A percentile compares a stretch with the other conserved stretches of the same genome.
These are phyloP conservation scores for Blastosporella zonata DNA, from an alignment of 1,284 basidiomycete genomes.

Conservation along the genomic window DNA sequence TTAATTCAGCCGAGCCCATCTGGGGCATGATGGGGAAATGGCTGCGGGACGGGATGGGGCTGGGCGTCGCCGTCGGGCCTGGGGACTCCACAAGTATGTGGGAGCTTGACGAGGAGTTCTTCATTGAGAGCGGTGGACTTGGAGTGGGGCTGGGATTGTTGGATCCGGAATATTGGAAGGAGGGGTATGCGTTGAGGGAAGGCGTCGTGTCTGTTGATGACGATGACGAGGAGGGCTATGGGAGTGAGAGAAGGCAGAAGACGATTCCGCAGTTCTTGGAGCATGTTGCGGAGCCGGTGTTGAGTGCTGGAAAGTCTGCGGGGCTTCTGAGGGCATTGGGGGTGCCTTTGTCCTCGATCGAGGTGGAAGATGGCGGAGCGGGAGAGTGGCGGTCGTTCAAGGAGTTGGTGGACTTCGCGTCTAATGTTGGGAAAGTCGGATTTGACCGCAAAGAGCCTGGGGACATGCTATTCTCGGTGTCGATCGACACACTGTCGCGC, in stretches of 20 bases:
- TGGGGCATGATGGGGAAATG: conserved; percentile 75
- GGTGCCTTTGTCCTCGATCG: conserved; percentile 25
- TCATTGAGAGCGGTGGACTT: conserved; percentile 69
- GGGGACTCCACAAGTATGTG: conserved; percentile 29
- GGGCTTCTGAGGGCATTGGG: conserved; percentile 60
- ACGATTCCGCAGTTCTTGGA: conserved; percentile 60
- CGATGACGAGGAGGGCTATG: conserved; percentile 23
- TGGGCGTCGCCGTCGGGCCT: conserved; percentile 29
- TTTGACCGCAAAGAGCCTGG: conserved; percentile 12
- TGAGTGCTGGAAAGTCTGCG: conserved; percentile 76
- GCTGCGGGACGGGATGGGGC: conserved; percentile 72
- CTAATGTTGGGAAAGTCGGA: neutral
- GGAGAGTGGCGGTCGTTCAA: conserved; percentile 28
- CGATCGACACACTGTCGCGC: conserved; percentile 57
- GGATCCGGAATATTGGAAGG: conserved; percentile 79
- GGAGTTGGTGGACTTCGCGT: conserved; percentile 22
- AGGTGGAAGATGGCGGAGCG: conserved; percentile 18
- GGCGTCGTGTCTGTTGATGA: conserved; percentile 25
- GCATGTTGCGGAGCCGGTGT: conserved; percentile 53
- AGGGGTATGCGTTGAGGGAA: conserved; percentile 62
- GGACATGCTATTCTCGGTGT: conserved; percentile 40
- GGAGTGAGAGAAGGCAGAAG: conserved; percentile 28
- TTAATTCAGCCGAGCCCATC: conserved; percentile 60
- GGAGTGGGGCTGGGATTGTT: conserved; percentile 47
- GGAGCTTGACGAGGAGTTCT: conserved; percentile 73